Percentiles rank a stretch among this genome's conserved stretches.
phyloP scores from a whole-genome alignment of 129 eudicot species.

The Smallanthus sonchifolius region DNA sequence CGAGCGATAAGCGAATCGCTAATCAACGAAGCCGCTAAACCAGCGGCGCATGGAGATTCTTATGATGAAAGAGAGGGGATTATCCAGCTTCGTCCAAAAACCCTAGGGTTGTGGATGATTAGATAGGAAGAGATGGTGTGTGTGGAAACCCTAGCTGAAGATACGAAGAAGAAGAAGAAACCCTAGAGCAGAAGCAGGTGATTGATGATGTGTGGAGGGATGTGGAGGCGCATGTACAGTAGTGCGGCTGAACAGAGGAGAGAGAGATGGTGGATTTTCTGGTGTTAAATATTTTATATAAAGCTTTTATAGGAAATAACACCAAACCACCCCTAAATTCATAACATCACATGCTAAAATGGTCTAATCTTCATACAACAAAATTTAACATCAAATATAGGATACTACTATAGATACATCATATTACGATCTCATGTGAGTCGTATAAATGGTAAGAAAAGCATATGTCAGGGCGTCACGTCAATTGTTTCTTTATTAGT shows the following conservation, averaged over 20 bases:
- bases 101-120: slow-evolving; percentile 16
- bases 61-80: slow-evolving; percentile 29
- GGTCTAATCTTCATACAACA: background rate
- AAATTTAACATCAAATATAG: too few species aligned
- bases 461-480: too few species aligned
- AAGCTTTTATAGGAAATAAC: slow-evolving; percentile 9
- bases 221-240: slow-evolving; percentile 31
- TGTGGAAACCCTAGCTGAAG: background rate
- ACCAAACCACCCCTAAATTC: background rate
- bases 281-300: slow-evolving; percentile 7
- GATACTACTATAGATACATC: too few species aligned
- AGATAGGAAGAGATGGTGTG: slow-evolving; percentile 8
- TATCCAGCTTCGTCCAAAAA: slow-evolving; percentile 50
- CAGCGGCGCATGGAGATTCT: slow-evolving; percentile 66
- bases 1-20: background rate
- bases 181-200: slow-evolving; percentile 31
- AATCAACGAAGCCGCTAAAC: slow-evolving; percentile 72
- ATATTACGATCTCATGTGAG: too few species aligned
- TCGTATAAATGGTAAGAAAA: too few species aligned
- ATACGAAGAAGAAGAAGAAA: slow-evolving; percentile 14
- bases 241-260: slow-evolving; percentile 25
- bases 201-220: slow-evolving; percentile 24
- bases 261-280: slow-evolving; percentile 30
- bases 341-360: slow-evolving; percentile 6
- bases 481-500: too few species aligned